A percentile compares a stretch with the other conserved stretches of the same genome.
Evolutionary conservation across 495 filamentous ascomycete genomes (phyloP).

Genomic region (Talaromyces adpressus): DNA sequence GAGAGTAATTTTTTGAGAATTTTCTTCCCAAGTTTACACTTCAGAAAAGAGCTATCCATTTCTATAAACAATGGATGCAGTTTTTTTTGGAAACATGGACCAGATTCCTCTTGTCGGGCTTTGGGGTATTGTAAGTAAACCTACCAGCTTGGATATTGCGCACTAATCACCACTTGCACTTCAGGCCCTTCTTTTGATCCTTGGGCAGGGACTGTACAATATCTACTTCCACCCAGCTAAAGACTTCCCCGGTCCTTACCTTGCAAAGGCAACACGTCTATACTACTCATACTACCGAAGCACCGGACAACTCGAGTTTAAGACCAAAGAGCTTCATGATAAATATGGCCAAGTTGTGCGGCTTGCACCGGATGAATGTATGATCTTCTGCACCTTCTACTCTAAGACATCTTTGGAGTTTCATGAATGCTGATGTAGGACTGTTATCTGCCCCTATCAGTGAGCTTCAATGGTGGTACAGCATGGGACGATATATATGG

Average conservation of each 20-base stretch:
- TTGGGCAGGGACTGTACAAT: not conserved
- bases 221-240: constrained; percentile 31
- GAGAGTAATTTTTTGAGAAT: not conserved
- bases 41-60: not conserved
- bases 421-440: not conserved
- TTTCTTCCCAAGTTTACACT: not conserved
- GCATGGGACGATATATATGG: not conserved
- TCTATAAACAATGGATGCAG: not conserved
- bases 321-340: constrained; percentile 33
- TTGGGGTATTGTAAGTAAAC: not conserved
- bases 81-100: not conserved
- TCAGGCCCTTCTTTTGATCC: not conserved
- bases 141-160: not conserved
- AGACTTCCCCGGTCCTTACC: constrained; percentile 41
- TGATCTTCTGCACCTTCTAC: not conserved
- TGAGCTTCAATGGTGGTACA: not conserved
- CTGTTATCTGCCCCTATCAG: not conserved
- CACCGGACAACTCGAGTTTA: constrained; percentile 32
- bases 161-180: not conserved
- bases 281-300: not conserved
- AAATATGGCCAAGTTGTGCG: constrained; percentile 44
- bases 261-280: constrained; percentile 18
- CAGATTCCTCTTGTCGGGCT: not conserved
- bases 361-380: not conserved
- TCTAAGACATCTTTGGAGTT: not conserved